Base-by-base conservation (phyloP, 2,329 filamentous ascomycete genomes). In the Hirsutella minnesotensis region DNA sequence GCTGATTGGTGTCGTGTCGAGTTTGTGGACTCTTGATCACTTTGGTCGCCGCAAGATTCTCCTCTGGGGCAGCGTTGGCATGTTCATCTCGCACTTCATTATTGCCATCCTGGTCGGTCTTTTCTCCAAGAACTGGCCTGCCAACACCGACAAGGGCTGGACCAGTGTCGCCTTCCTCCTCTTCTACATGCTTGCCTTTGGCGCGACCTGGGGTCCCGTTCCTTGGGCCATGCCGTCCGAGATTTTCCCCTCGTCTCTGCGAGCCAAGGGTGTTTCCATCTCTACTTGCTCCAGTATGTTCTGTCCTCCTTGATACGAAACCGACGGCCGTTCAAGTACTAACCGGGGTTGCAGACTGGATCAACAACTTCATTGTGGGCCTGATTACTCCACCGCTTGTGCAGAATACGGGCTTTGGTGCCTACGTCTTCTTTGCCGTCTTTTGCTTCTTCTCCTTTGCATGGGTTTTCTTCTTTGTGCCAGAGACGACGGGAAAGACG, bases 181-280 rank as follows among this genome's bases (percentile, higher is more conserved):
- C 39, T 62, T 77, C 40, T 79, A 77, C 53, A 79, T 80, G 67
- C 54, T 77, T 33, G 59, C 64, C 2, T 83, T 81, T 46, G 77
- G 76, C 2, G 70, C 68, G 0, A 70, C 69, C 0, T 82, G 75
- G 72, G 73, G 70, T 0, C 70, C 70, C 3, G 64, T 74, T 0
- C 65, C 62, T 1, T 73, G 65, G 69, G 65, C 61, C 3, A 56
- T 71, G 50, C 56, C 70, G 0, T 54, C 67, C 5, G 79, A 84
- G 51, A 73, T 83, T 9, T 84, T 81, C 54, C 74, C 79, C 0
- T 69, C 68, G 0, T 73, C 71, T 2, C 62, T 80, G 1, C 66
- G 79, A 9, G 75, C 78, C 1, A 82, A 83, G 54, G 79, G 79
- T 21, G 73, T 79, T 3, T 73, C 77, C 0, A 62, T 80, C 10